Evolutionary conservation across 495 filamentous ascomycete species (phyloP).

Genomic region (Penicillium riverlandense): DNA sequence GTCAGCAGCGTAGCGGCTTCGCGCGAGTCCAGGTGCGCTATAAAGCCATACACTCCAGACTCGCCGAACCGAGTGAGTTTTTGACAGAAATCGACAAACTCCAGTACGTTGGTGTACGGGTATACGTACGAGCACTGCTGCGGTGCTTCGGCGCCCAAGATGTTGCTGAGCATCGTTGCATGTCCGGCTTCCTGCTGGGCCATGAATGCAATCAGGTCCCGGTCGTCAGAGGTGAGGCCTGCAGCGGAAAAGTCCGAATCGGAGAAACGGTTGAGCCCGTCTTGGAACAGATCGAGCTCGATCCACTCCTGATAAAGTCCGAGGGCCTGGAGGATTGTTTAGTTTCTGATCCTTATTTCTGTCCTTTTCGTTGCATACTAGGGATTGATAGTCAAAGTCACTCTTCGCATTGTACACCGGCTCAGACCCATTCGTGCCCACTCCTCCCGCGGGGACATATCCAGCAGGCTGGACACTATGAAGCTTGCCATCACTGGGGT

Average conservation of each 20-base stretch:
- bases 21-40: constrained; percentile 72
- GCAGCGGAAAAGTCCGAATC: constrained; percentile 61
- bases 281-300: constrained; percentile 81
- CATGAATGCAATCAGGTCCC: constrained; percentile 74
- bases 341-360: constrained; percentile 13
- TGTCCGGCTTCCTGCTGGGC: constrained; percentile 80
- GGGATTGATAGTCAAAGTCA: constrained; percentile 70
- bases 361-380: constrained; percentile 24
- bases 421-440: constrained; percentile 68
- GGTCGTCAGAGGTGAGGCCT: constrained; percentile 61
- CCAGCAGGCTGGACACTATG: constrained; percentile 59
- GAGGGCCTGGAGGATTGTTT: constrained; percentile 36
- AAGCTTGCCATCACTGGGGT: constrained; percentile 65
- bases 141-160: constrained; percentile 63
- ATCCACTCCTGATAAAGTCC: constrained; percentile 80
- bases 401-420: constrained; percentile 67
- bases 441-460: constrained; percentile 66
- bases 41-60: constrained; percentile 76
- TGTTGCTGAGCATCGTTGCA: constrained; percentile 70
- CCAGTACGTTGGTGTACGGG: constrained; percentile 66
- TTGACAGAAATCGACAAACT: constrained; percentile 83
- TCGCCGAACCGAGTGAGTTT: constrained; percentile 80
- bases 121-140: constrained; percentile 77
- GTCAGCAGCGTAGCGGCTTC: constrained; percentile 66
- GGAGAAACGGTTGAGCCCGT: constrained; percentile 65